A percentile compares a stretch with the other conserved stretches of the same genome.
phyloP scores from a whole-genome alignment of 1,284 basidiomycete species.

The Moesziomyces parantarcticus region DNA sequence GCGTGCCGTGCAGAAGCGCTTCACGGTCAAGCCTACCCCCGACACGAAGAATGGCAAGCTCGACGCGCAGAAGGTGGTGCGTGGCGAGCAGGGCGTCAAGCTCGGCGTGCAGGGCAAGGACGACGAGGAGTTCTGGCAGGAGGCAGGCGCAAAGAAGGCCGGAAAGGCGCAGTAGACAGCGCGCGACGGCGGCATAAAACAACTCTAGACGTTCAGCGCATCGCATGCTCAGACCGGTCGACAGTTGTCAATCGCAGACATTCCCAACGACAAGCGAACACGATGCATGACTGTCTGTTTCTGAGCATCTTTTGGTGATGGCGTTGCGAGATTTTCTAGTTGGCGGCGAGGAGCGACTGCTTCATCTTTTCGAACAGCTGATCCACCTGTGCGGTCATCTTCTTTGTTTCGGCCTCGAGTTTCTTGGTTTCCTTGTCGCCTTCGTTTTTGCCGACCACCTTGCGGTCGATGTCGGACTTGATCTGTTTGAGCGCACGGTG shows the following conservation, averaged over 20 bases:
- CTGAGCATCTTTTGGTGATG: too few relatives aligned
- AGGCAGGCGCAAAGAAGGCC: slow-evolving; percentile 47
- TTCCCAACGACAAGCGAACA: not conserved
- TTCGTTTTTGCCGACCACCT: slow-evolving; percentile 59
- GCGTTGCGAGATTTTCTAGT: too few relatives aligned
- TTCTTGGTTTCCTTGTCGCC: slow-evolving; percentile 54
- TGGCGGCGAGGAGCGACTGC: slow-evolving; percentile 28
- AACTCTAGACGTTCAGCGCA: not conserved
- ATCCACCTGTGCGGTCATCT: slow-evolving; percentile 50
- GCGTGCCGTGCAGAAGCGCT: slow-evolving; percentile 66
- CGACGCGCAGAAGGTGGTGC: slow-evolving; percentile 45
- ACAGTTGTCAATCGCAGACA: not conserved
- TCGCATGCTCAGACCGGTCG: not conserved
- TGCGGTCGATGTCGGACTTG: slow-evolving; percentile 59
- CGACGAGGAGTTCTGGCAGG: slow-evolving; percentile 51
- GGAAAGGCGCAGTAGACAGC: slow-evolving; percentile 28
- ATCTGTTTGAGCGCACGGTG: slow-evolving; percentile 65
- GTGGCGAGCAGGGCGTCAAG: slow-evolving; percentile 51
- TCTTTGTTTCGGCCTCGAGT: slow-evolving; percentile 59
- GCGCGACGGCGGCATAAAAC: too few relatives aligned
- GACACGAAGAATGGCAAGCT: slow-evolving; percentile 10
- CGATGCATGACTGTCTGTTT: not conserved
- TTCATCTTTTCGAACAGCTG: slow-evolving; percentile 59
- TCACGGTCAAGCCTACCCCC: slow-evolving; percentile 39
- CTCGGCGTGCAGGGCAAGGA: slow-evolving; percentile 47